Base-by-base conservation (phyloP, 331 rosid genomes). In the Pyrus hybrid region DNA sequence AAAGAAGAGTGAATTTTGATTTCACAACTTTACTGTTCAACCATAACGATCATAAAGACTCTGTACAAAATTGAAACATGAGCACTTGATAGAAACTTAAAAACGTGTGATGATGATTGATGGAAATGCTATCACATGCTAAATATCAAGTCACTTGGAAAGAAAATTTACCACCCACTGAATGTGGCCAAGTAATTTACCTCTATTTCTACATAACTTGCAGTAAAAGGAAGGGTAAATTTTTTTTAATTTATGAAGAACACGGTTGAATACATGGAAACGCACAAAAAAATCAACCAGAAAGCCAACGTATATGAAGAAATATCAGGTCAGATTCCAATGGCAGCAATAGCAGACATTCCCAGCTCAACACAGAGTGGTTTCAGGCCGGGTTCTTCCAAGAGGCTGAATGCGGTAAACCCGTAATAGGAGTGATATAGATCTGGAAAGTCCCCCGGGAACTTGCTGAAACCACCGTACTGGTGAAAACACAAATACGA, bases 381-480 rank as follows among this genome's bases (percentile, higher is more conserved):
- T 32, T 71, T 86, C 80, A 91, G 76, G 77, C 87, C 77, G 26
- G 89, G 88, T 83, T 95, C 97, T 85, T 86, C 91, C 84, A 90
- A 66, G 49, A 95, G 81, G 86, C 99, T 88, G 92, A 95, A 90
- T 67, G 97, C 93, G 13, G 94, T 83, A 41, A 86, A 74, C 73
- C 98, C 97, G 70, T 92, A 95, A 80, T 81, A 92, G 45, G 97
- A 83, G 86, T 95, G 98, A 77, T 94, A 92, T 21, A 95, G 77
- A 77, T 95, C 97, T 9, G 98, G 94, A 66, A 83, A 41, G 13
- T 83, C 79, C 68, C 86, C 86, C 4, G 97, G 98, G 61, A 84
- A 86, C 87, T 95, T 95, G 69, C 93, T 81, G 89, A 92, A 92
- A 72, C 99, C 98, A 54, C 98, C 99, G 77, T 83, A 91, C 99